Conservation (phyloP, 345 rosid genomes). For the Turritis glabra region DNA sequence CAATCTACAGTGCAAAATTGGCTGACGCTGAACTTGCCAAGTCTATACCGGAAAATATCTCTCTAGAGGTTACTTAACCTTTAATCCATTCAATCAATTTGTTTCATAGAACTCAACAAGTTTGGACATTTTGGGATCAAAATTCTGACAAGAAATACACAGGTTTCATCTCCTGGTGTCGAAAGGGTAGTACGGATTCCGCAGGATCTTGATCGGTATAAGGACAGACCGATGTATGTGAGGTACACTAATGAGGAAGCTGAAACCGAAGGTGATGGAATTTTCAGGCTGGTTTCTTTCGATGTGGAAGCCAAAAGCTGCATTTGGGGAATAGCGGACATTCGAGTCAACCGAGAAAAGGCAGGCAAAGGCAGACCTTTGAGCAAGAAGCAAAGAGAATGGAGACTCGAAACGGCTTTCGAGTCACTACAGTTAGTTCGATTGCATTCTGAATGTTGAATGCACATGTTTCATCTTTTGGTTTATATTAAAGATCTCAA, state of each 20-base stretch:
- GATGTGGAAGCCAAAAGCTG: slow-evolving; percentile 59
- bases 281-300: slow-evolving; percentile 67
- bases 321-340: slow-evolving; percentile 85
- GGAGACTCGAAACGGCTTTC: slow-evolving; percentile 70
- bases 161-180: slow-evolving; percentile 94
- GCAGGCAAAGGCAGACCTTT: slow-evolving; percentile 92
- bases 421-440: slow-evolving; percentile 62
- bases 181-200: slow-evolving; percentile 83
- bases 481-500: neutral
- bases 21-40: slow-evolving; percentile 74
- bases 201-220: slow-evolving; percentile 75
- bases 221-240: slow-evolving; percentile 74
- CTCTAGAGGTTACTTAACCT: slow-evolving; percentile 60
- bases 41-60: slow-evolving; percentile 59
- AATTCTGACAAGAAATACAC: neutral
- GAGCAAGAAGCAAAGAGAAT: slow-evolving; percentile 79
- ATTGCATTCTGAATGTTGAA: slow-evolving; percentile 53
- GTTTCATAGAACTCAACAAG: neutral
- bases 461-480: neutral
- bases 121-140: neutral
- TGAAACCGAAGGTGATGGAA: slow-evolving; percentile 58
- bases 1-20: slow-evolving; percentile 54
- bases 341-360: slow-evolving; percentile 77
- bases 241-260: slow-evolving; percentile 44
- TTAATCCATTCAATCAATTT: neutral